These are phyloP conservation scores for Apiospora kogelbergensis DNA, from an alignment of 2,329 filamentous ascomycete species.

Conservation along the genomic window DNA sequence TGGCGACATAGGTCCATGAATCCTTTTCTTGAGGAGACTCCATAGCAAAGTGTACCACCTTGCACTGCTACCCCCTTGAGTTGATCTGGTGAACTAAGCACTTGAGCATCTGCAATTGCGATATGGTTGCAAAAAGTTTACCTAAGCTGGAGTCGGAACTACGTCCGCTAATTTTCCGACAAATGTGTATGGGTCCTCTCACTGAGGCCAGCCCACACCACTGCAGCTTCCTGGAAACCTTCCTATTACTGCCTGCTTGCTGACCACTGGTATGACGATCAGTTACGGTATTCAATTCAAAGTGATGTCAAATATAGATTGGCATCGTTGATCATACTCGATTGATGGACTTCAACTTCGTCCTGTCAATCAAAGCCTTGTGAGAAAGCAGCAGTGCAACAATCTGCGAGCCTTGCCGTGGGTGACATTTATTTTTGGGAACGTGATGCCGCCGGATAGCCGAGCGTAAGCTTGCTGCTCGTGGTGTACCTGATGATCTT, in stretches of 20 bases:
- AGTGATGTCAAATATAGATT: too few species aligned
- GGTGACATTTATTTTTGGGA: not conserved
- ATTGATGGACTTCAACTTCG: too few species aligned
- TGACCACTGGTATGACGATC: not conserved
- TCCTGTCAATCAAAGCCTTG: not conserved
- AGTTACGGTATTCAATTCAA: too few species aligned
- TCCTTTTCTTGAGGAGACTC: not conserved
- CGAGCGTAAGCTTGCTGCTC: not conserved
- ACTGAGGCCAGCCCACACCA: not conserved
- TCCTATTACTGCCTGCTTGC: not conserved
- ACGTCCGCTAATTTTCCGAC: not conserved
- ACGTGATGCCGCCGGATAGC: not conserved
- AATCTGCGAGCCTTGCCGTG: not conserved
- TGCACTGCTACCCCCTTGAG: not conserved
- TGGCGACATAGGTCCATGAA: slow-evolving; percentile 4
- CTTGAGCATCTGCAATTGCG: not conserved
- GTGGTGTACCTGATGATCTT: not conserved
- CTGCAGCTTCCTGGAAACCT: not conserved
- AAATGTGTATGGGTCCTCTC: not conserved
- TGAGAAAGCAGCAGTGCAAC: not conserved
- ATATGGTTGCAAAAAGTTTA: not conserved
- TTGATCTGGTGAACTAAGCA: not conserved
- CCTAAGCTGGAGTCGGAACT: not conserved
- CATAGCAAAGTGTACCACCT: not conserved
- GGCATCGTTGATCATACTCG: not conserved